Evolutionary conservation across 2,329 filamentous ascomycete genomes (phyloP).

Genomic region (Diplodia sapinea): DNA sequence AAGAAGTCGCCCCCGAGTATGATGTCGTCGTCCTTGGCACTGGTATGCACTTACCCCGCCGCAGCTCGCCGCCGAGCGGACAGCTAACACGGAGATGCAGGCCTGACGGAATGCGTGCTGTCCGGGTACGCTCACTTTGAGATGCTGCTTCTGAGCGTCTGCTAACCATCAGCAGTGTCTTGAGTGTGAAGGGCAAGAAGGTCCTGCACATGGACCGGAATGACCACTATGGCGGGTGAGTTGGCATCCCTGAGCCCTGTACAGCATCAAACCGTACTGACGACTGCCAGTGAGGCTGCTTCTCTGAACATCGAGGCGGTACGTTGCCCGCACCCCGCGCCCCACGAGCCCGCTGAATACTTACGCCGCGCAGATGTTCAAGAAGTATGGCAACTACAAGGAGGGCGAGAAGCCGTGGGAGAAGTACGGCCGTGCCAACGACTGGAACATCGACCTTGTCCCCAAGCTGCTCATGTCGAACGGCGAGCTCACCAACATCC

Average conservation of each 20-base stretch:
- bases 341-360: constrained; percentile 29
- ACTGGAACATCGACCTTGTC: constrained; percentile 99
- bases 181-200: constrained; percentile 99
- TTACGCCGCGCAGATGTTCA: constrained; percentile 76
- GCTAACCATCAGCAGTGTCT: constrained; percentile 64
- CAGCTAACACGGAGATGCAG: constrained; percentile 56
- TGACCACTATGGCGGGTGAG: constrained; percentile 96
- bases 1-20: constrained; percentile 98
- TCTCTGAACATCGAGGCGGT: constrained; percentile 88
- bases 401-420: constrained; percentile 91
- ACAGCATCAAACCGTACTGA: constrained; percentile 35
- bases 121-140: constrained; percentile 71
- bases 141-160: neutral
- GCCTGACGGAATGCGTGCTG: constrained; percentile 97
- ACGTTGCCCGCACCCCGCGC: constrained; percentile 60
- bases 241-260: constrained; percentile 30
- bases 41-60: constrained; percentile 64
- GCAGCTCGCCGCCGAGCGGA: constrained; percentile 39
- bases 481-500: constrained; percentile 96
- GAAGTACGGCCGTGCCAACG: constrained; percentile 93
- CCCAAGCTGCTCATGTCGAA: constrained; percentile 99
- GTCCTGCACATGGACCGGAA: constrained; percentile 99
- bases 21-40: constrained; percentile 98
- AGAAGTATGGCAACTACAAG: constrained; percentile 86
- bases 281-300: constrained; percentile 75